Evolutionary conservation across 805 yeast genomes (phyloP).

Genomic region (Brettanomyces naardenensis): DNA sequence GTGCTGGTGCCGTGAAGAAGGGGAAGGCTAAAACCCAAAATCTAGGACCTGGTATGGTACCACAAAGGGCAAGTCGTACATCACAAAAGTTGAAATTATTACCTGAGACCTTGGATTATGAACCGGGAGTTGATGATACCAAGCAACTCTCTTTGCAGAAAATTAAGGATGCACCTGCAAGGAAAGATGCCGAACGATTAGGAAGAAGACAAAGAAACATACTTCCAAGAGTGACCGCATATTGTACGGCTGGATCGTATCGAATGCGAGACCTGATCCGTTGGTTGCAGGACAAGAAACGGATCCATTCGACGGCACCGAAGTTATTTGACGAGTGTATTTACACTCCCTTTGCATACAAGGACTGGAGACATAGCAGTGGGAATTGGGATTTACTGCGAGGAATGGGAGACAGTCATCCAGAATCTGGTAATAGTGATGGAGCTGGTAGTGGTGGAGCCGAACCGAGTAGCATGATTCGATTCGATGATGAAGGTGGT

Average conservation of each 20-base stretch:
- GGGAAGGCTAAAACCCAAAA: not conserved
- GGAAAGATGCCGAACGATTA: slow-evolving; percentile 88
- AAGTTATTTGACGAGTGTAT: slow-evolving; percentile 90
- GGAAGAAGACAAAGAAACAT: slow-evolving; percentile 81
- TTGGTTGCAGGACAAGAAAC: slow-evolving; percentile 75
- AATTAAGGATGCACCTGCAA: slow-evolving; percentile 80
- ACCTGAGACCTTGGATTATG: slow-evolving; percentile 46
- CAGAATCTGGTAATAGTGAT: no score
- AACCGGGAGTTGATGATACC: slow-evolving; percentile 7
- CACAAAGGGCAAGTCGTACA: slow-evolving; percentile 69
- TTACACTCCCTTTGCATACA: slow-evolving; percentile 82
- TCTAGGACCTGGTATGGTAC: slow-evolving; percentile 45
- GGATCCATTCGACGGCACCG: slow-evolving; percentile 71
- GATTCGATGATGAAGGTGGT: slow-evolving; percentile 91
- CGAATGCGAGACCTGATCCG: slow-evolving; percentile 78
- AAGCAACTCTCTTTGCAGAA: slow-evolving; percentile 56
- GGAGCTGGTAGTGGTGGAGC: slow-evolving; percentile 17
- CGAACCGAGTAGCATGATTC: slow-evolving; percentile 30
- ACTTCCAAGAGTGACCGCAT: slow-evolving; percentile 91
- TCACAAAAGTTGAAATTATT: slow-evolving; percentile 64
- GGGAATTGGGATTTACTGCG: slow-evolving; percentile 1
- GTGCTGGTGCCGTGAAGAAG: not conserved
- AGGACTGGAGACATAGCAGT: slow-evolving; percentile 56
- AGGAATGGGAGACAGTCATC: slow-evolving; percentile 4
- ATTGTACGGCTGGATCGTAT: slow-evolving; percentile 91